Conservation (phyloP, 1,139 yeast species). For the Williopsis jadinii region DNA sequence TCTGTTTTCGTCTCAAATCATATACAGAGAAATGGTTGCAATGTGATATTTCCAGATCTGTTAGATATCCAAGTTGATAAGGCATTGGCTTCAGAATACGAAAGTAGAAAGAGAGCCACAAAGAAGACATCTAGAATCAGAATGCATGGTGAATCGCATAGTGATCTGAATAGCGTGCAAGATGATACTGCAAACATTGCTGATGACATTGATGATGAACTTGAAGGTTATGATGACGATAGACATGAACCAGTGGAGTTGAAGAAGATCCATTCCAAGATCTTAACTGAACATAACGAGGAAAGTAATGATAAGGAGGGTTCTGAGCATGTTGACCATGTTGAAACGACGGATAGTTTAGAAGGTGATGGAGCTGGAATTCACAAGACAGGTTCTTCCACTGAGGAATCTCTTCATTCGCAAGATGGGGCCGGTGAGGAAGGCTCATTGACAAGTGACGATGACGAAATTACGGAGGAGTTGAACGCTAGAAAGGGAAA, state of each 20-base stretch:
- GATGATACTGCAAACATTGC: conserved; percentile 6
- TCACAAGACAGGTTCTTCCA: conserved; percentile 2
- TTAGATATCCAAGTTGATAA: conserved; percentile 46
- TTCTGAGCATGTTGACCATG: conserved; percentile 14
- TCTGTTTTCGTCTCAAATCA: conserved; percentile 70
- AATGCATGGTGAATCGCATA: background rate
- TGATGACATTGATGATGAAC: conserved; percentile 9
- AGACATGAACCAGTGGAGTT: conserved; percentile 19
- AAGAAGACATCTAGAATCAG: conserved; percentile 2
- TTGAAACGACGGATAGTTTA: conserved; percentile 8
- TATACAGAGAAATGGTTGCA: conserved; percentile 69
- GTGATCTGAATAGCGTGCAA: background rate
- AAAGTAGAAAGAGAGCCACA: conserved; percentile 24
- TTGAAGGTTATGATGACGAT: conserved; percentile 20
- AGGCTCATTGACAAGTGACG: conserved; percentile 18
- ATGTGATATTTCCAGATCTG: conserved; percentile 56
- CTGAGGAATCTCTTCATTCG: conserved; percentile 12
- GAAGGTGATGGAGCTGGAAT: conserved; percentile 4
- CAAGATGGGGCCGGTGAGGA: conserved; percentile 16
- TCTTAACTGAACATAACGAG: conserved; percentile 26
- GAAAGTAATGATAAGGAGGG: conserved; percentile 1
- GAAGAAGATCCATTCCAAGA: conserved; percentile 18
- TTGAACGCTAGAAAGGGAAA: conserved; percentile 15
- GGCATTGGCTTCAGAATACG: conserved; percentile 38
- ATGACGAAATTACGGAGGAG: conserved; percentile 11